Conservation (phyloP, 352 stramenopile species). For the Pythium myriotylum region DNA sequence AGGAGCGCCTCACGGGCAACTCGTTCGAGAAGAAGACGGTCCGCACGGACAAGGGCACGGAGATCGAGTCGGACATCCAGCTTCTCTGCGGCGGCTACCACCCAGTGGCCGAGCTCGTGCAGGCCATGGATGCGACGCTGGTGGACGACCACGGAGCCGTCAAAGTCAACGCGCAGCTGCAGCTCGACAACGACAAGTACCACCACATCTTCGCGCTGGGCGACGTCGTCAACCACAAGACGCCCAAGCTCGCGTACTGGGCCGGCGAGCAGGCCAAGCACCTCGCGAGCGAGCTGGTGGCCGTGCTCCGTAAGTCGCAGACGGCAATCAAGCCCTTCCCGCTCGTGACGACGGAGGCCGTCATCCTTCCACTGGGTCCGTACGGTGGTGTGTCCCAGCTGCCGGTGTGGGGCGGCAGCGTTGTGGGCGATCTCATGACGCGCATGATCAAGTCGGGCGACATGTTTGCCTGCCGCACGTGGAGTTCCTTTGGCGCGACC, state of each 20-base stretch:
- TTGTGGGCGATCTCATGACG: conserved; percentile 34
- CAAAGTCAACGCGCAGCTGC: conserved; percentile 49
- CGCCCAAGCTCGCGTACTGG: conserved; percentile 47
- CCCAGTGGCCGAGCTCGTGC: conserved; percentile 34
- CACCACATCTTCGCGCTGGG: conserved; percentile 56
- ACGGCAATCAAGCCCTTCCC: conserved; percentile 30
- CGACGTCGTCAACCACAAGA: conserved; percentile 49
- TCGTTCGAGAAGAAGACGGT: conserved; percentile 44
- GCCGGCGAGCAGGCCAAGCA: conserved; percentile 46
- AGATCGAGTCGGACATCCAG: conserved; percentile 62
- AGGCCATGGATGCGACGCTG: conserved; percentile 36
- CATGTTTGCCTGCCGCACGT: conserved; percentile 30
- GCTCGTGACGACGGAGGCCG: conserved; percentile 33
- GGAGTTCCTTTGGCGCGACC: conserved; percentile 20
- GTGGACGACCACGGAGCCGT: conserved; percentile 41
- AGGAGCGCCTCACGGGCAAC: conserved; percentile 39
- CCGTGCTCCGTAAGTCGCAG: conserved; percentile 43
- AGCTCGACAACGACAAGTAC: conserved; percentile 47
- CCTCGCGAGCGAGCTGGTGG: conserved; percentile 40
- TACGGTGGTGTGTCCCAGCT: conserved; percentile 36
- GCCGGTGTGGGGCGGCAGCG: conserved; percentile 27
- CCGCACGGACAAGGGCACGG: conserved; percentile 49
- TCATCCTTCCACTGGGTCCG: conserved; percentile 35
- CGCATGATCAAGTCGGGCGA: conserved; percentile 32
- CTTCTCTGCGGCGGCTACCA: conserved; percentile 47